Conservation (phyloP, 2,329 filamentous ascomycete species). For the Apiospora pterosperma region DNA sequence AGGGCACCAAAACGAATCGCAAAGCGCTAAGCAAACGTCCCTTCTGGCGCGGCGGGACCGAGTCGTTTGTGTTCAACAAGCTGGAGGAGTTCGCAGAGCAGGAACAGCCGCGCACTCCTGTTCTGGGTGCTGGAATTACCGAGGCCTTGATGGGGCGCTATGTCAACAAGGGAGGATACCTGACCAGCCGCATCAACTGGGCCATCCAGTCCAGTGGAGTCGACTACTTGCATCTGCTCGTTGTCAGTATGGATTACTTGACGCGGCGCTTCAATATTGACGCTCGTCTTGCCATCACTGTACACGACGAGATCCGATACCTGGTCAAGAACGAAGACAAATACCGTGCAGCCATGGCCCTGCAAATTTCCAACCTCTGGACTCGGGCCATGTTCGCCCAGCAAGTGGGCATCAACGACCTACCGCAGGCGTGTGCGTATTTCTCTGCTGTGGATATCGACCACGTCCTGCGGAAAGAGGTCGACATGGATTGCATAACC, state of each 20-base stretch:
- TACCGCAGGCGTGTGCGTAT: constrained; percentile 91
- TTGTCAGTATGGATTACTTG: constrained; percentile 93
- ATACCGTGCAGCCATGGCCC: constrained; percentile 85
- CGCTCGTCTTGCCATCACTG: constrained; percentile 85
- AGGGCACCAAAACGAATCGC: constrained; percentile 79
- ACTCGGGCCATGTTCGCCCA: constrained; percentile 96
- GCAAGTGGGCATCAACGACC: constrained; percentile 91
- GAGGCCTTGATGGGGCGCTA: constrained; percentile 88
- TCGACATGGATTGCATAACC: constrained; percentile 95
- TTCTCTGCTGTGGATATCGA: constrained; percentile 97
- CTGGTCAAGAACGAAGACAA: constrained; percentile 81
- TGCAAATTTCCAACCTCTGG: constrained; percentile 94
- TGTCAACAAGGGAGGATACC: constrained; percentile 84
- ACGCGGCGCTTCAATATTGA: constrained; percentile 79
- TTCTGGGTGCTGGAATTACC: constrained; percentile 91
- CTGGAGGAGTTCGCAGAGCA: constrained; percentile 97
- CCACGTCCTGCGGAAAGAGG: constrained; percentile 92
- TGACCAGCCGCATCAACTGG: constrained; percentile 98
- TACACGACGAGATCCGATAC: constrained; percentile 97
- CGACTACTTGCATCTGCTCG: constrained; percentile 92
- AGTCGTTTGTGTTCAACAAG: constrained; percentile 97
- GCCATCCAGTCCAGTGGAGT: constrained; percentile 97
- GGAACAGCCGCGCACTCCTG: constrained; percentile 83
- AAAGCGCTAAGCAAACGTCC: constrained; percentile 67
- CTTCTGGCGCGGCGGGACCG: constrained; percentile 95